phyloP scores from a whole-genome alignment of 129 eudicot species.

The Arctium minus region DNA sequence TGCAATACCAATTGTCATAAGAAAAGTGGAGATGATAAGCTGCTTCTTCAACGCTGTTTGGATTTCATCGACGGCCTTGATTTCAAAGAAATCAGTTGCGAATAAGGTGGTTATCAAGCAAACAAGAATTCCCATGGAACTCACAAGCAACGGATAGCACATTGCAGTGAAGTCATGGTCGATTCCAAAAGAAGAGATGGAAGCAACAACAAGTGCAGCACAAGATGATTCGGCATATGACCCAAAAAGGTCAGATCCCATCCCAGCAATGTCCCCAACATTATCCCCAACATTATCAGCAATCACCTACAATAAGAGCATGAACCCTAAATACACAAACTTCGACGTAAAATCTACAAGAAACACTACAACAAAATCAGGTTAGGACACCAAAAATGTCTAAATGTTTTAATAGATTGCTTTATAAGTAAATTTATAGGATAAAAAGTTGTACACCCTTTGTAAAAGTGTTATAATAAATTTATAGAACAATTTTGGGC shows the following conservation, averaged over 20 bases:
- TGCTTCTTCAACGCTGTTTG: slow-evolving; percentile 62
- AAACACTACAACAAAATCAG: neutral
- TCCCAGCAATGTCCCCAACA: slow-evolving; percentile 84
- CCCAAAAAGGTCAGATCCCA: slow-evolving; percentile 83
- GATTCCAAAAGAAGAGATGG: slow-evolving; percentile 74
- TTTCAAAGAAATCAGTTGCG: slow-evolving; percentile 71
- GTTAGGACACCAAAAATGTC: neutral
- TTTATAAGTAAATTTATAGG: neutral
- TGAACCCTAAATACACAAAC: neutral
- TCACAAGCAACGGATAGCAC: slow-evolving; percentile 65
- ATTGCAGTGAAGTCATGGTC: slow-evolving; percentile 64
- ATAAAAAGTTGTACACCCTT: neutral
- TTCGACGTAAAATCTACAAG: neutral
- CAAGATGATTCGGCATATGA: slow-evolving; percentile 81
- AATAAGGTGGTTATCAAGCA: slow-evolving; percentile 70
- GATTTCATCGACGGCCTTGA: slow-evolving; percentile 58
- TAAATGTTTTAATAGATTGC: neutral
- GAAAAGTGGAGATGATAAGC: slow-evolving; percentile 66
- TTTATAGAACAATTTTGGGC: too few relatives aligned
- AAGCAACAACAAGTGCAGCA: slow-evolving; percentile 82
- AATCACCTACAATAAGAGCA: slow-evolving; percentile 44
- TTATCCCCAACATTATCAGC: slow-evolving; percentile 83
- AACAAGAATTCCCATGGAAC: slow-evolving; percentile 68
- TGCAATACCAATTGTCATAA: slow-evolving; percentile 66
- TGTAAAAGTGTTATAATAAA: too few relatives aligned